A percentile compares a stretch with the other conserved stretches of the same genome.
Conservation (phyloP, 1,139 yeast genomes). For the Petasospora fabianii region DNA sequence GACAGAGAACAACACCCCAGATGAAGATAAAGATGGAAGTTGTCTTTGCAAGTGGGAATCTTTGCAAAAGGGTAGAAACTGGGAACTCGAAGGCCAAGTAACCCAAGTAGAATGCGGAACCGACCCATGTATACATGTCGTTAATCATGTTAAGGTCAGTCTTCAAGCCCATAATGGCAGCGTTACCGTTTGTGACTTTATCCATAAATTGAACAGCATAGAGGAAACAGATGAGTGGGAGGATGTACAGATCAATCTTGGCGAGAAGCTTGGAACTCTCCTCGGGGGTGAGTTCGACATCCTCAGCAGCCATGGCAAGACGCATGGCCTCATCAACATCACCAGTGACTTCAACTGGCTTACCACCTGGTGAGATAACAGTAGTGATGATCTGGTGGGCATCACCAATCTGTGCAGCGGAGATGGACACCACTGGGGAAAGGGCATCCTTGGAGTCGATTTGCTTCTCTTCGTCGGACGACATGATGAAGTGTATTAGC, state of each 20-base stretch:
- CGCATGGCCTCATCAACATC: conserved; percentile 8
- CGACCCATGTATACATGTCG: conserved; percentile 44
- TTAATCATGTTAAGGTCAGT: conserved; percentile 35
- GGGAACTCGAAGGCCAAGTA: conserved; percentile 32
- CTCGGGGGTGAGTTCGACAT: conserved; percentile 10
- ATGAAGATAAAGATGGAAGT: conserved; percentile 32
- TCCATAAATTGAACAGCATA: conserved; percentile 20
- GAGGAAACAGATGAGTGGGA: conserved; percentile 21
- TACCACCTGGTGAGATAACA: not conserved
- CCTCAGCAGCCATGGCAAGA: conserved; percentile 16
- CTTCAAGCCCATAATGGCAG: conserved; percentile 41
- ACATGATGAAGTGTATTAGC: no score
- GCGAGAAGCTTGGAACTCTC: conserved; percentile 15
- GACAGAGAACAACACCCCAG: conserved; percentile 47
- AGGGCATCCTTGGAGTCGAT: not conserved
- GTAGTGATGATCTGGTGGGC: not conserved
- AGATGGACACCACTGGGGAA: not conserved
- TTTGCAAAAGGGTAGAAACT: conserved; percentile 34
- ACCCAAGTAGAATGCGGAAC: conserved; percentile 44
- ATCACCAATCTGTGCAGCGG: not conserved
- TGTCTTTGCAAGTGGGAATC: conserved; percentile 38
- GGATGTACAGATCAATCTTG: conserved; percentile 20
- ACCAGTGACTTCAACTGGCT: not conserved
- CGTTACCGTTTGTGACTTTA: conserved; percentile 14
- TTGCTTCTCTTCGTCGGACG: not conserved